Percentiles rank a stretch among this genome's conserved stretches.
Evolutionary conservation across 805 yeast species (phyloP).

Genomic region (Yamadazyma phyllophila): DNA sequence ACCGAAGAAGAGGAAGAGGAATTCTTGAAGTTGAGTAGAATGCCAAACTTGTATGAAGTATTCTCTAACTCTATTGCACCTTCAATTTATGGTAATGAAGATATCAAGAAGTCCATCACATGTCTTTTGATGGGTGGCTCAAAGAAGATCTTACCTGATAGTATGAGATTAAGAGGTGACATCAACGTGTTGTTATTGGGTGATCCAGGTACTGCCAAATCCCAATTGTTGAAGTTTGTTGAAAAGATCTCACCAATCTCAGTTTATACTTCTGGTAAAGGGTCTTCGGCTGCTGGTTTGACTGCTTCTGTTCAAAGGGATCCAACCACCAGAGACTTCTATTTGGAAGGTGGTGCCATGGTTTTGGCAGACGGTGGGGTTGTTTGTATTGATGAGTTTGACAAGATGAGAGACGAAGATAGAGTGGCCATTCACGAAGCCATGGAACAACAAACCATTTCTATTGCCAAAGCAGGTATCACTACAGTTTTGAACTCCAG

Average conservation of each 20-base stretch:
- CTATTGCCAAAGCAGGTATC: constrained; percentile 98
- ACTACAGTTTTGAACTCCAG: constrained; percentile 95
- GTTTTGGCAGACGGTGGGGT: constrained; percentile 99
- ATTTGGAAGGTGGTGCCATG: constrained; percentile 99
- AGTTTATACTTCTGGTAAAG: constrained; percentile 97
- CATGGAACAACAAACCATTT: constrained; percentile 99
- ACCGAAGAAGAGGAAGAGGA: constrained; percentile 94
- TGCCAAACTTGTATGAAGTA: constrained; percentile 82
- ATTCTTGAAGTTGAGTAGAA: constrained; percentile 73
- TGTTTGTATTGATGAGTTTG: constrained; percentile 98
- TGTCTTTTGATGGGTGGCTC: constrained; percentile 95
- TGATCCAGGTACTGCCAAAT: constrained; percentile 99
- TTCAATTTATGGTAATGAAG: constrained; percentile 89
- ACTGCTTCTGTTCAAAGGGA: constrained; percentile 98
- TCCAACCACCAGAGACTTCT: constrained; percentile 82
- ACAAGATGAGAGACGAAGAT: constrained; percentile 98
- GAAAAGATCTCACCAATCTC: constrained; percentile 94
- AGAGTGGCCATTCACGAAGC: constrained; percentile 99
- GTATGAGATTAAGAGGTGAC: constrained; percentile 96
- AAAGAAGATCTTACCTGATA: constrained; percentile 88
- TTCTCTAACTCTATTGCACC: constrained; percentile 92
- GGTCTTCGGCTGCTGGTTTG: constrained; percentile 99
- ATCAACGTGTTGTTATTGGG: constrained; percentile 90
- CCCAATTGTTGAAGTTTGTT: constrained; percentile 91
- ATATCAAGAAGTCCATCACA: constrained; percentile 89